Conservation (phyloP, 768 basidiomycete species). For the Myochromella boudieri region DNA sequence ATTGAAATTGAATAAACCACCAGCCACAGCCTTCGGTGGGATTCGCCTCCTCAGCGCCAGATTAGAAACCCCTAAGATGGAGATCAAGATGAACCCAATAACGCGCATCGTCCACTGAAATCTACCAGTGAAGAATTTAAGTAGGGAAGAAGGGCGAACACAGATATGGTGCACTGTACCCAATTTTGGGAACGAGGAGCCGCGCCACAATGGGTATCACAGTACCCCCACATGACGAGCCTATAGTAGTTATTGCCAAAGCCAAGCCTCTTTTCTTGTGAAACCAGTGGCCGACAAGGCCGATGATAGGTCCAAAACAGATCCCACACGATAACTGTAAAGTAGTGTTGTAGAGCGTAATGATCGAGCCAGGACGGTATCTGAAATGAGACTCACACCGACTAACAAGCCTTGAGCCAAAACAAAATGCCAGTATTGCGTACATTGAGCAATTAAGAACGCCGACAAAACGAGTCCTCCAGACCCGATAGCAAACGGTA, state of each 20-base stretch:
- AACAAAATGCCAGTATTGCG: slow-evolving; percentile 63
- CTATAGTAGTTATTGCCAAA: slow-evolving; percentile 51
- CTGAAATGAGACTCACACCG: slow-evolving; percentile 39
- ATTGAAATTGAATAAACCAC: slow-evolving; percentile 52
- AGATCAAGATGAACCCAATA: slow-evolving; percentile 55
- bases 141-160: not conserved
- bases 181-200: slow-evolving; percentile 51
- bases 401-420: slow-evolving; percentile 62
- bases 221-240: slow-evolving; percentile 63
- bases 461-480: slow-evolving; percentile 46
- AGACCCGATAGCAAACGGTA: slow-evolving; percentile 43
- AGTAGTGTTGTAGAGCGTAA: not conserved
- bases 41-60: slow-evolving; percentile 46
- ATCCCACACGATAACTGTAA: slow-evolving; percentile 20
- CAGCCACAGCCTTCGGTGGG: slow-evolving; percentile 47
- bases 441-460: slow-evolving; percentile 60
- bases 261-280: slow-evolving; percentile 52
- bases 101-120: slow-evolving; percentile 74
- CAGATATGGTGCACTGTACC: slow-evolving; percentile 34
- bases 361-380: not conserved
- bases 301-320: slow-evolving; percentile 48
- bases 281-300: slow-evolving; percentile 66
- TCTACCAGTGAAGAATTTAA: slow-evolving; percentile 26
- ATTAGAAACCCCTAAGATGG: slow-evolving; percentile 49
- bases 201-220: slow-evolving; percentile 58